These are phyloP conservation scores for Asterochloris sp. DNA, from an alignment of 139 green algal genomes.

Conservation along the genomic window DNA sequence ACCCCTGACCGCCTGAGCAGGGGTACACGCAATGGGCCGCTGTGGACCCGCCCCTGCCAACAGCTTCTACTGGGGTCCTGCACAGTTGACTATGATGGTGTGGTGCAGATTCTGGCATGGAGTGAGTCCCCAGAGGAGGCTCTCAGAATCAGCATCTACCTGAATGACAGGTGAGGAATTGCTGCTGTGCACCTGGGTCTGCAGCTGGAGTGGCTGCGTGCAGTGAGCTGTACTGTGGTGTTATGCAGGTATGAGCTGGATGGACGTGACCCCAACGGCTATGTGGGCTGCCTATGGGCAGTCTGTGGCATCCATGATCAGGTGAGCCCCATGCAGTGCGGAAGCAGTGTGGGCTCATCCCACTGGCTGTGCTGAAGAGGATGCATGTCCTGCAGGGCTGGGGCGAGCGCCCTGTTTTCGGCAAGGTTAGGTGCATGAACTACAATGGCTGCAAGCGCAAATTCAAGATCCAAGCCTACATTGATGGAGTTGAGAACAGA, in stretches of 20 bases:
- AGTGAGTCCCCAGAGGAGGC: conserved; percentile 74
- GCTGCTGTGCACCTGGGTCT: background rate
- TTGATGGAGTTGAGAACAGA: conserved; percentile 14
- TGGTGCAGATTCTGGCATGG: conserved; percentile 88
- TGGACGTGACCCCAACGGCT: conserved; percentile 82
- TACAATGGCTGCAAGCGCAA: conserved; percentile 93
- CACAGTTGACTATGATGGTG: background rate
- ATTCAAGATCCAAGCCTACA: conserved; percentile 85
- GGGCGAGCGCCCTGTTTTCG: conserved; percentile 90
- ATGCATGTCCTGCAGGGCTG: conserved; percentile 67
- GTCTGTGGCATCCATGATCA: conserved; percentile 91
- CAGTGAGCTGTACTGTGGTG: background rate
- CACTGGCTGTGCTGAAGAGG: background rate
- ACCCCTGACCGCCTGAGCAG: too few relatives aligned
- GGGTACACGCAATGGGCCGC: too few relatives aligned
- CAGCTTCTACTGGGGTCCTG: background rate
- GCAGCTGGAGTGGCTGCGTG: conserved; percentile 1
- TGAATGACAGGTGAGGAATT: conserved; percentile 84
- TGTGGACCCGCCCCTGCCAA: too few relatives aligned
- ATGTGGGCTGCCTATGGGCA: conserved; percentile 94
- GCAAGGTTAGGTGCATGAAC: conserved; percentile 98
- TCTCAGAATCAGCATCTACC: conserved; percentile 72
- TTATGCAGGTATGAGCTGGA: conserved; percentile 65
- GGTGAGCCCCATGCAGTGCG: conserved; percentile 34
- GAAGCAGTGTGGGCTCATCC: background rate